Conservation (phyloP, 2,329 filamentous ascomycete genomes). For the Alternaria angustiovoidea region DNA sequence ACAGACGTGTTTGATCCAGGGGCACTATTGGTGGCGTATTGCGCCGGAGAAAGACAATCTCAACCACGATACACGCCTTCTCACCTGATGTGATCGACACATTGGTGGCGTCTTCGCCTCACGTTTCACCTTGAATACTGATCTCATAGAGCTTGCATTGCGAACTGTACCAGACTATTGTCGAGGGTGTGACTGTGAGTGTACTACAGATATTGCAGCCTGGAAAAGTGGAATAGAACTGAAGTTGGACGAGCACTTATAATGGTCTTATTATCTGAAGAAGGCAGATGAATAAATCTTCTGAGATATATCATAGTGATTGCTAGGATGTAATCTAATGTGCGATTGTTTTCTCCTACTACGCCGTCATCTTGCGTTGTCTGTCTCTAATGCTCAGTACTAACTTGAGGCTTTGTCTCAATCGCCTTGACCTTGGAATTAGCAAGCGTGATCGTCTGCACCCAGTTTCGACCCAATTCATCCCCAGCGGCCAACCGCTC, state of each 20-base stretch:
- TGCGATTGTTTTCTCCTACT: neutral
- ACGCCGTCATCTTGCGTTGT: neutral
- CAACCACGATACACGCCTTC: neutral
- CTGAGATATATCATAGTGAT: too few species aligned
- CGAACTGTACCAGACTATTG: neutral
- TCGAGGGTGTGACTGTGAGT: slow-evolving; percentile 1
- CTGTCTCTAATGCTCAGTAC: neutral
- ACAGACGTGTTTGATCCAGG: neutral
- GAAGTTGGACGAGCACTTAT: neutral
- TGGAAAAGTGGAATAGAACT: neutral
- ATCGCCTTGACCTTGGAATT: neutral
- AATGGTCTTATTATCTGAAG: neutral
- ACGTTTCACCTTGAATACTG: neutral
- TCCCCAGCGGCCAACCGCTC: neutral
- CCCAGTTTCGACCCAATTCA: neutral
- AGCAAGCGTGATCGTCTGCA: neutral
- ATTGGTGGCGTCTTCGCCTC: slow-evolving; percentile 6
- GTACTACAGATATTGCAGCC: neutral
- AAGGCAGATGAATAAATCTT: neutral
- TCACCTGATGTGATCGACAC: neutral
- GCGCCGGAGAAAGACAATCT: neutral
- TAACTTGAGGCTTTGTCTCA: neutral
- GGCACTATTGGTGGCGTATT: neutral
- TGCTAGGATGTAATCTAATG: neutral
- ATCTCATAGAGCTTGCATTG: neutral